Evolutionary conservation across 768 basidiomycete genomes (phyloP), one percentile per base, ranked within the genome.

Genomic region (Cystofilobasidium bisporidii): DNA sequence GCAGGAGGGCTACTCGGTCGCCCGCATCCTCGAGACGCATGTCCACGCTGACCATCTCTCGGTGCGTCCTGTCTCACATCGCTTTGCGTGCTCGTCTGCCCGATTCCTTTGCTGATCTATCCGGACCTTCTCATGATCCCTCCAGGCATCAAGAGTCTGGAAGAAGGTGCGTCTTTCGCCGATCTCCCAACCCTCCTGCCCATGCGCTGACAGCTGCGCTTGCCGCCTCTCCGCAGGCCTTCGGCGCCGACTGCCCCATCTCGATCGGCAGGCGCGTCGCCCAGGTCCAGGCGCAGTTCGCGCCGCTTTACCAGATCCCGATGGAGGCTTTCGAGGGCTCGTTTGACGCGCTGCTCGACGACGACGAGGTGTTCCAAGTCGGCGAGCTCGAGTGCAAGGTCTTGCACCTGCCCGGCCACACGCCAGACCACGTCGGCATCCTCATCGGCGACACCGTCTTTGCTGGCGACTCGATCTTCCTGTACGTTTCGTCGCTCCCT

Each of bases 1-100:
- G 20, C 45, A 68, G 2, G 11, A 70, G n/a, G 71, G 60, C 0
- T 68, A 70, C 45, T 43, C 1, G 17, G 67, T 75, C 18, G 61
- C 53, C 0, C 62, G 69, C 15, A 69, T 75, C 30, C 47, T 74
- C n/a, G 74, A 75, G 67, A 75, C 72, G n/a, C 74, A 75, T 53
- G 73, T 73, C 1, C 74, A 75, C 58, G 74, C 74, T 2, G 74
- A 75, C 61, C 74, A 75, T 61, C 60, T 74, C 22, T 72, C 71
- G 6, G 53, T 56, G 53, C 53, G 53, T 32, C 9, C n/a, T n/a
- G n/a, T n/a, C n/a, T n/a, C n/a, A n/a, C n/a, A n/a, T n/a, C n/a
- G n/a, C n/a, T n/a, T n/a, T n/a, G n/a, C n/a, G n/a, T n/a, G n/a
- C n/a, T n/a, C n/a, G n/a, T n/a, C n/a, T n/a, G n/a, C n/a, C n/a